Evolutionary conservation across 2,329 filamentous ascomycete genomes (phyloP).

Genomic region (Neopestalotiopsis clavispora): DNA sequence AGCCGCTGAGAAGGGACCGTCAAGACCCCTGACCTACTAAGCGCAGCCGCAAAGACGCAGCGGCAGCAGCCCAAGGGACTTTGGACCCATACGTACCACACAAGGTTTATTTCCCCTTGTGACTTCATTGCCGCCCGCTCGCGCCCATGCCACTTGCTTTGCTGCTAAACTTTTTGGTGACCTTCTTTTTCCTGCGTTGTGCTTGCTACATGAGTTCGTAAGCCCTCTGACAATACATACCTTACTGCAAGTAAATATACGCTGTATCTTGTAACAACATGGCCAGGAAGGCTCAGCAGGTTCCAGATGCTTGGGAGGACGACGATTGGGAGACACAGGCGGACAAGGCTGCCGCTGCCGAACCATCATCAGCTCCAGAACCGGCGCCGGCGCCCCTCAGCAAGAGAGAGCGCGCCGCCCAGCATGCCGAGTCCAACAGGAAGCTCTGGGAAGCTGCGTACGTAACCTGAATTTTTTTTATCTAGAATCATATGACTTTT

Average conservation of each 20-base stretch:
- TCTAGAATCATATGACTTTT: not conserved
- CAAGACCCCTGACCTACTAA: not conserved
- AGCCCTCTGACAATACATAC: no score
- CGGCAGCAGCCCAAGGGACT: not conserved
- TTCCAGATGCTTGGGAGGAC: slow-evolving; percentile 83
- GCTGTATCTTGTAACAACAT: slow-evolving; percentile 39
- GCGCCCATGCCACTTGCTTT: slow-evolving; percentile 4
- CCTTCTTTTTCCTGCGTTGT: not conserved
- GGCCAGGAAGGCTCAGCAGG: slow-evolving; percentile 49
- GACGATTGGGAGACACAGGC: slow-evolving; percentile 87
- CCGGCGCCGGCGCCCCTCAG: slow-evolving; percentile 54
- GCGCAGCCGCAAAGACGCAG: not conserved
- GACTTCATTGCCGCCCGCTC: not conserved
- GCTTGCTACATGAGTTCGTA: not conserved
- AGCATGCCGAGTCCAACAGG: slow-evolving; percentile 82
- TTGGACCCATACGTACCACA: not conserved
- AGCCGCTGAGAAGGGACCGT: not conserved
- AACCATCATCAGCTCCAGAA: slow-evolving; percentile 31
- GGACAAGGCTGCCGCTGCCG: slow-evolving; percentile 55
- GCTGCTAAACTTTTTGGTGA: not conserved
- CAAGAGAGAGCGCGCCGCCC: slow-evolving; percentile 77
- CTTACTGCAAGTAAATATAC: slow-evolving; percentile 33
- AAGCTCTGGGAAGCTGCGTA: slow-evolving; percentile 91
- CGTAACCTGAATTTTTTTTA: slow-evolving; percentile 32
- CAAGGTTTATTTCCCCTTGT: slow-evolving; percentile 12